Base-by-base conservation (phyloP, 352 stramenopile genomes). In the Elongisporangium undulatum region DNA sequence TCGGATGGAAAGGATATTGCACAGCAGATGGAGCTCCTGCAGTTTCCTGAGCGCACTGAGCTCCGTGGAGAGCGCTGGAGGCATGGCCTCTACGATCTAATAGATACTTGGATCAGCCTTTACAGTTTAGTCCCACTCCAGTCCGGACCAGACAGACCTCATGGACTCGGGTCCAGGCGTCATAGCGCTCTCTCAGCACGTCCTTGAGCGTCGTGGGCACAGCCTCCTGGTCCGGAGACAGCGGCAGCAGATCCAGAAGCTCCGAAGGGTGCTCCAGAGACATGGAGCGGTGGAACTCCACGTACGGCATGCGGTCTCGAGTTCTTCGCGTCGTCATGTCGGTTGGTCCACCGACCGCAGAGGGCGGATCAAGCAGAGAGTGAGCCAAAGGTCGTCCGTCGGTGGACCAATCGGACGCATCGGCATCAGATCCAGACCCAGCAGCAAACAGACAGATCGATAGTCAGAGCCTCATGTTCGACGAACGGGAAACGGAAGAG, bases 201-300 rank as follows among this genome's bases (percentile, higher is more conserved):
- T 62, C 52, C 45, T 66, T 57, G 19, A 79, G 55, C 15, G 61
- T 77, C 12, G 54, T 19, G 9, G 23, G 17, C n/a, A 39, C 48
- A 13, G 24, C n/a, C 55, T 61, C 22, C 17, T 3, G 3, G 8
- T 38, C 20, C 8, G 48, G 24, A 34, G 72, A 21, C 21, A 23
- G 38, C 20, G 66, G 39, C 2, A 77, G 56, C 53, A 77, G 68
- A 26, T 80, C 65, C 2, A 68, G 4, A 6, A 71, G 16, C 16
- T 41, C 70, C 22, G 58, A 53, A 2, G 68, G 68, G 52, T 82
- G 66, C 38, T 87, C 77, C 23, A 90, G 61, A 38, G 80, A 87
- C 77, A 90, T 90, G 60, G 77, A 87, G 24, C 72, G 68, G 59
- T 90, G 80, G 59, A 88, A 90, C 55, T 90, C 80, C 15, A 90